Base-by-base conservation (phyloP, 2,329 filamentous ascomycete genomes). In the Colletotrichum incanum region DNA sequence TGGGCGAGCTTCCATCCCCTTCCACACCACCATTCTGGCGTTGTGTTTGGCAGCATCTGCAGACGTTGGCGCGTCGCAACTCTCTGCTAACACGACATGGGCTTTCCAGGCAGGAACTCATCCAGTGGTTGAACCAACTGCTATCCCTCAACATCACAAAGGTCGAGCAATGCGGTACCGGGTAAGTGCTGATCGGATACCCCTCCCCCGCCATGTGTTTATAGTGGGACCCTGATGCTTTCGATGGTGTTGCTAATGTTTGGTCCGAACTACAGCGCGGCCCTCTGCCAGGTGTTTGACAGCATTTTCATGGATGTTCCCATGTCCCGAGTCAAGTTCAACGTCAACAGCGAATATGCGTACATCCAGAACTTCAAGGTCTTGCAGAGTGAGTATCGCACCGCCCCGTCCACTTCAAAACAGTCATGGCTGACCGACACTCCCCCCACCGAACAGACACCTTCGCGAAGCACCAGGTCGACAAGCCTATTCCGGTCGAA, bases 331-430 rank as follows among this genome's bases (percentile, higher is more conserved):
- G 96, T 99, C 86, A 98, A 98, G 86, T 99, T 99, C 89, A 98
- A 98, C 82, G 96, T 96, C 80, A 98, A 95, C 85, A 93, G 92
- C 77, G 96, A 99, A 88, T 98, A 98, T 84, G 93, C 94, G 76
- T 99, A 99, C 83, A 91, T 98, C 73, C 94, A 98, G 85, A 99
- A 99, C 84, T 99, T 98, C 89, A 99, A 99, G 84, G 88, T 98
- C 78, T 88, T 99, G 76, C 96, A 98, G 85, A 97, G 95, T 98
- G 87, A 80, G 93, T 86, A 7, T 63, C 34, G 37, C 64, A 68
- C 60, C 67, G 39, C 31, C 56, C 47, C 28, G 20, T 37, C 39
- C 14, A 9, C 8, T 12, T 12, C n/a, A n/a, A 14, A 26, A 54
- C n/a, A 45, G 54, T 52, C 68, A 67, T 14, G 55, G 47, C 59